Conservation (phyloP, 2,329 filamentous ascomycete genomes). For the Aspergillus tubingensis region DNA sequence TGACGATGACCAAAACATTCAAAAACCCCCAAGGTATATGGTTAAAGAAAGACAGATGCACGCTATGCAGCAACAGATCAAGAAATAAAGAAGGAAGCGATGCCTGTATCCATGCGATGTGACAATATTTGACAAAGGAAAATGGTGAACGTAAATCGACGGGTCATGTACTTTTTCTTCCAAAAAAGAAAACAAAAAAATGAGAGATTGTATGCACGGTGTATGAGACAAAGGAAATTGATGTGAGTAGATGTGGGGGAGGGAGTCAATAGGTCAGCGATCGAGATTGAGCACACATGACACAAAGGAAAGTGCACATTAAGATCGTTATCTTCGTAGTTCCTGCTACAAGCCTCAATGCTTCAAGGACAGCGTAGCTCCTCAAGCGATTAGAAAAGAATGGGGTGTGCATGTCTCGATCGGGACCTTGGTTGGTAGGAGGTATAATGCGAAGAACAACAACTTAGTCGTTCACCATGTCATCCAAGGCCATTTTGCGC, state of each 20-base stretch:
- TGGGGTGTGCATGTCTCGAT: conserved; percentile 9
- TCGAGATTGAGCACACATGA: conserved; percentile 8
- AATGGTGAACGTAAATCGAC: not conserved
- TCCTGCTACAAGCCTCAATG: conserved; percentile 23
- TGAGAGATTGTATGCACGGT: not conserved
- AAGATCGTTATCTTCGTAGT: conserved; percentile 25
- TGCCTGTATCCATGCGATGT: conserved; percentile 2
- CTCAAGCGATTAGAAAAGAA: not conserved
- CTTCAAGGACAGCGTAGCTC: not conserved
- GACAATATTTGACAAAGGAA: conserved; percentile 4
- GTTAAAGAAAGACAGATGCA: conserved; percentile 11
- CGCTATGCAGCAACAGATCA: conserved; percentile 17
- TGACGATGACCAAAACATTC: conserved; percentile 11
- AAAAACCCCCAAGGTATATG: conserved; percentile 12
- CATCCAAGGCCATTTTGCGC: conserved; percentile 43
- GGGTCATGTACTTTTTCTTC: conserved; percentile 7
- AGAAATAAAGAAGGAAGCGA: conserved; percentile 6
- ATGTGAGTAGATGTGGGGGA: not conserved
- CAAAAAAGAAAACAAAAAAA: not conserved
- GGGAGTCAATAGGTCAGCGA: not conserved
- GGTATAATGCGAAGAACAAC: not conserved
- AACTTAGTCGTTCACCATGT: conserved; percentile 43
- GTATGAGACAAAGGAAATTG: not conserved
- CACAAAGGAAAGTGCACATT: conserved; percentile 26
- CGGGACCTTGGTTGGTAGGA: not conserved